A percentile compares a stretch with the other conserved stretches of the same genome.
These are phyloP conservation scores for Nicotiana knightiana DNA, from an alignment of 257 asterid species.

Conservation along the genomic window DNA sequence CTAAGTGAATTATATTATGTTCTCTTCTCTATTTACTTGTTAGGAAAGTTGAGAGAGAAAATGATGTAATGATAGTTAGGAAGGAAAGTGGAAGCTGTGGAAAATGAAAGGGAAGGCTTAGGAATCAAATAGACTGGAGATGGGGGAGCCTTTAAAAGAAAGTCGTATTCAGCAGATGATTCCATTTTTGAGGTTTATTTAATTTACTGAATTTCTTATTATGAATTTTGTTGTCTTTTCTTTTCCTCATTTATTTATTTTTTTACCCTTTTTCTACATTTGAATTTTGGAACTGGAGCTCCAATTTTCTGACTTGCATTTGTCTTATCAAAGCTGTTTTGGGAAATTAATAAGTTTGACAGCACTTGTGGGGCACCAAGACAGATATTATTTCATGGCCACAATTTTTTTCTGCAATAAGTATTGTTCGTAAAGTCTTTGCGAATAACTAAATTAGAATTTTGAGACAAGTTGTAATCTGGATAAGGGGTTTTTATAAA, in stretches of 20 bases:
- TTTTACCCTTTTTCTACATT: background rate
- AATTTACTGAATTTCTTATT: background rate
- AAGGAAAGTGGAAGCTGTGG: conserved; percentile 4
- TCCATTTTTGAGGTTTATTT: conserved; percentile 6
- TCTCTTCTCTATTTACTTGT: conserved; percentile 3
- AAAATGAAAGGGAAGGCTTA: conserved; percentile 9
- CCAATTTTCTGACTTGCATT: conserved; percentile 27
- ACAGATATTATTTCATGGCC: conserved; percentile 75
- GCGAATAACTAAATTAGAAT: background rate
- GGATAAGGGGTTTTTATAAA: background rate
- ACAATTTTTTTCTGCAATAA: background rate
- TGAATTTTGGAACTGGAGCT: conserved; percentile 19
- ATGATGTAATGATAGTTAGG: background rate
- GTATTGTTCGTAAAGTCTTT: background rate
- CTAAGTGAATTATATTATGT: background rate
- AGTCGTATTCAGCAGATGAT: conserved; percentile 12
- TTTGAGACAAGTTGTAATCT: background rate
- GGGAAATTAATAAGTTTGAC: conserved; percentile 56
- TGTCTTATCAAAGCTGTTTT: conserved; percentile 31
- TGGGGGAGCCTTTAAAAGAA: conserved; percentile 7
- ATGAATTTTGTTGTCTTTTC: background rate
- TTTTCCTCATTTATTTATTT: background rate
- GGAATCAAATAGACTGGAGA: conserved; percentile 5
- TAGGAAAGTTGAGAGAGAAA: background rate
- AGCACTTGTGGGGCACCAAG: conserved; percentile 63